Conservation (phyloP, 495 filamentous ascomycete genomes). For the Penicillium odoratum region DNA sequence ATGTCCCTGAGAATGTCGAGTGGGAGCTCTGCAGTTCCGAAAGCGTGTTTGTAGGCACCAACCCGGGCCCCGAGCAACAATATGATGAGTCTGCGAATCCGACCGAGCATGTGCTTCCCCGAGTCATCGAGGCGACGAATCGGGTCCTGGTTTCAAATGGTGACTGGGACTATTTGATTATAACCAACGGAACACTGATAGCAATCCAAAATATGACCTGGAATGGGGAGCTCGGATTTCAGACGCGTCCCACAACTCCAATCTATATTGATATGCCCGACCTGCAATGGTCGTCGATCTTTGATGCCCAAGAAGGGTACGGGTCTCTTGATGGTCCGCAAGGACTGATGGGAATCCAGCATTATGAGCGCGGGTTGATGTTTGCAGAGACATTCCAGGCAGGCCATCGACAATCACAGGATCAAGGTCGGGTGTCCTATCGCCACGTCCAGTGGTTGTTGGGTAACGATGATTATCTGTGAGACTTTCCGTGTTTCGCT, state of each 20-base stretch:
- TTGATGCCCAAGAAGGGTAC: conserved; percentile 28
- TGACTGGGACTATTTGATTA: conserved; percentile 60
- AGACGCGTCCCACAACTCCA: conserved; percentile 35
- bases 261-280: conserved; percentile 42
- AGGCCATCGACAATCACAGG: conserved; percentile 69
- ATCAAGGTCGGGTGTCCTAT: conserved; percentile 63
- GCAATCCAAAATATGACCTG: conserved; percentile 70
- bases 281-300: conserved; percentile 32
- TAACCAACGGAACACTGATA: conserved; percentile 61
- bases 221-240: conserved; percentile 62
- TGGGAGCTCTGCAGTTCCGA: conserved; percentile 35
- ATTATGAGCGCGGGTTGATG: conserved; percentile 72
- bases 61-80: conserved; percentile 33
- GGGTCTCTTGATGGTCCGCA: conserved; percentile 32
- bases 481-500: not conserved
- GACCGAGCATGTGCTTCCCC: conserved; percentile 52
- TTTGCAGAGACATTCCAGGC: conserved; percentile 59
- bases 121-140: conserved; percentile 62
- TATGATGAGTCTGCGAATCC: conserved; percentile 44
- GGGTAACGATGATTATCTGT: not conserved
- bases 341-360: conserved; percentile 63
- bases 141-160: conserved; percentile 60
- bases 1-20: conserved; percentile 52
- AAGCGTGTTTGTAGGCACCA: conserved; percentile 45
- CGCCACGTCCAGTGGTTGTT: conserved; percentile 70